phyloP scores from a whole-genome alignment of 148 eudicot genomes.

The Amaranthus palmeri region DNA sequence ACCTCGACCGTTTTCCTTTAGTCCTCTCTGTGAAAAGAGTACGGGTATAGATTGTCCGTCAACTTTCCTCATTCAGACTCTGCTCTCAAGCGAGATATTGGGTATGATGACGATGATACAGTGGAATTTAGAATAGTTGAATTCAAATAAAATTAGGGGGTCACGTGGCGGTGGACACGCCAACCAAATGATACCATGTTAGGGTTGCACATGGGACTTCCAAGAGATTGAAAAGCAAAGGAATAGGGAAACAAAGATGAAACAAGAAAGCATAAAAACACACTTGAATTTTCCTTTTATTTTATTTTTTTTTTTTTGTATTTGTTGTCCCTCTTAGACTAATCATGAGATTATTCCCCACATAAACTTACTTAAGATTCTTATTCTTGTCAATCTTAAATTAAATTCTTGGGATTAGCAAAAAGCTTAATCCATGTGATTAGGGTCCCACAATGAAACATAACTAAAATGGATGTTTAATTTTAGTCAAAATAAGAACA shows the following conservation, averaged over 20 bases:
- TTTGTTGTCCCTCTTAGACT: conserved; percentile 25
- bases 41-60: too few relatives aligned
- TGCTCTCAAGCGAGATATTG: too few relatives aligned
- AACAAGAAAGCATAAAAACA: conserved; percentile 19
- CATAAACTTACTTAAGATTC: conserved; percentile 31
- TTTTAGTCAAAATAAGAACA: too few relatives aligned
- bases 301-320: not conserved
- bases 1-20: too few relatives aligned
- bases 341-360: conserved; percentile 46
- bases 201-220: conserved; percentile 44
- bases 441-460: conserved; percentile 15
- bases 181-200: conserved; percentile 38
- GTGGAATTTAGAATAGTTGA: not conserved
- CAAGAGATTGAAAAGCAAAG: conserved; percentile 23
- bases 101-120: too few relatives aligned
- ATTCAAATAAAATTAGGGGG: conserved; percentile 3
- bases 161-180: conserved; percentile 35
- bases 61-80: not conserved
- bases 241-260: conserved; percentile 27
- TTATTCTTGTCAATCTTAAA: not conserved
- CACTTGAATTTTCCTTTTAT: not conserved
- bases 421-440: conserved; percentile 6
- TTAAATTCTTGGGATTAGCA: conserved; percentile 15
- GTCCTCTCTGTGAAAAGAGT: too few relatives aligned
- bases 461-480: conserved; percentile 9